Base-by-base conservation (phyloP, 2,329 filamentous ascomycete genomes). In the Chrysoporthe puriensis region DNA sequence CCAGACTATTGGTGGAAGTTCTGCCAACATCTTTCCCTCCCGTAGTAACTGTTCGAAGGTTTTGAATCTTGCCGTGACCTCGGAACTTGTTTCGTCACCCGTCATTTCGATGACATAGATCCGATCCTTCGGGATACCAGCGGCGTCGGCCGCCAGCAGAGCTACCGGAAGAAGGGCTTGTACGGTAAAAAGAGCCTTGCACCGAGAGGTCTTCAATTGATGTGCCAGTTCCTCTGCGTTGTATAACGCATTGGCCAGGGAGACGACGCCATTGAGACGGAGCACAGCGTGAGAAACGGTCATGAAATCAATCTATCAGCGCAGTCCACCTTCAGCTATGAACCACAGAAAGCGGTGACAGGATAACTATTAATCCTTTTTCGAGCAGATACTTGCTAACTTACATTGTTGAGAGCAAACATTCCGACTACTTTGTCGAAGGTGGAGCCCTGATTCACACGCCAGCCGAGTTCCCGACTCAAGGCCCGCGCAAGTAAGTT, bases 1-100 rank as follows among this genome's bases (percentile, higher is more conserved):
- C 86, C 86, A 89, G 32, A 79, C 79, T 69, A 87, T 74, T 13
- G 79, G 74, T 62, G 84, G 81, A 56, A 88, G 73, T 32, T 76
- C 73, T 14, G 82, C 79, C 40, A 86, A 75, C 48, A 79, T 78
- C 32, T 75, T 72, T 11, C 73, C 74, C 52, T 73, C 18, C 32
- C 34, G 14, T 4, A 54, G 50, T 32, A 54, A n/a, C 32, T 54
- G 50, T 9, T 54, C 9, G 32, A 54, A 11, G 3, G 50, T 54
- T 32, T 54, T 54, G 50, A 54, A 54, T 16, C 32, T 13, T 21
- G 16, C 4, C 26, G 13, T 18, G 26, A n/a, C 7, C 16, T 36
- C 54, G 3, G 34, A 32, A 6, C 13, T 14, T 14, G 14, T 13
- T 9, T 36, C 3, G 13, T 57, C 54, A 6, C 26, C 13, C 34